Conservation (phyloP, 148 eudicot genomes). For the Camellia granthamiana region DNA sequence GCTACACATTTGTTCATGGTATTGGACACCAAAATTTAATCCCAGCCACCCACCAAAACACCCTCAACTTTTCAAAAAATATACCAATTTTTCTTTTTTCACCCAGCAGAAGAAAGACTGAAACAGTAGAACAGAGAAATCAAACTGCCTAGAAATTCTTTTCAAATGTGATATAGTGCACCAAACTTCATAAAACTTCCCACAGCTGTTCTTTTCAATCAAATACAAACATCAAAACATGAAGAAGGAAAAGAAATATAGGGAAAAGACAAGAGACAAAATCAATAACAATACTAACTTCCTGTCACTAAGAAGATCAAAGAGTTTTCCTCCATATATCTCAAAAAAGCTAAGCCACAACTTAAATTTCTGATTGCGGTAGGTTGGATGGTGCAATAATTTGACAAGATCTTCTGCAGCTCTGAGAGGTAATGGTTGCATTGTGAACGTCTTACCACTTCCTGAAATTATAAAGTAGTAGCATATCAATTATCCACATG, state of each 20-base stretch:
- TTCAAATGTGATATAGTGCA: too few species aligned
- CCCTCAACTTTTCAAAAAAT: too few species aligned
- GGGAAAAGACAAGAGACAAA: neutral
- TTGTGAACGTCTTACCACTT: conserved; percentile 97
- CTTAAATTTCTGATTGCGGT: conserved; percentile 84
- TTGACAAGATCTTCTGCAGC: conserved; percentile 89
- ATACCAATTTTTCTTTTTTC: too few species aligned
- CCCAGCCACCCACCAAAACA: too few species aligned
- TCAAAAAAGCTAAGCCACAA: conserved; percentile 99
- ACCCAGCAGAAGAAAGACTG: too few species aligned
- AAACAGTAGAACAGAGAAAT: too few species aligned
- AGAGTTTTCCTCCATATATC: conserved; percentile 97
- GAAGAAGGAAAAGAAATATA: neutral
- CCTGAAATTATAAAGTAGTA: conserved; percentile 50
- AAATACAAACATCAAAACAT: neutral
- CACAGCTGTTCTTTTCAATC: too few species aligned
- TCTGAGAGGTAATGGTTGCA: conserved; percentile 97
- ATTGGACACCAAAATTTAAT: too few species aligned
- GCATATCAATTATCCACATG: conserved; percentile 4
- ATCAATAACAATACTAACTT: conserved; percentile 43
- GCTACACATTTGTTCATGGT: neutral
- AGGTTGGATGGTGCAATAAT: conserved; percentile 74
- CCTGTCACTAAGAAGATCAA: conserved; percentile 84
- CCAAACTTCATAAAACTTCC: too few species aligned
- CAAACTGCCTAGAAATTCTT: too few species aligned